Evolutionary conservation across 1,284 basidiomycete species (phyloP), one percentile per base, ranked within the genome.

Genomic region (Ustilago trichophora): DNA sequence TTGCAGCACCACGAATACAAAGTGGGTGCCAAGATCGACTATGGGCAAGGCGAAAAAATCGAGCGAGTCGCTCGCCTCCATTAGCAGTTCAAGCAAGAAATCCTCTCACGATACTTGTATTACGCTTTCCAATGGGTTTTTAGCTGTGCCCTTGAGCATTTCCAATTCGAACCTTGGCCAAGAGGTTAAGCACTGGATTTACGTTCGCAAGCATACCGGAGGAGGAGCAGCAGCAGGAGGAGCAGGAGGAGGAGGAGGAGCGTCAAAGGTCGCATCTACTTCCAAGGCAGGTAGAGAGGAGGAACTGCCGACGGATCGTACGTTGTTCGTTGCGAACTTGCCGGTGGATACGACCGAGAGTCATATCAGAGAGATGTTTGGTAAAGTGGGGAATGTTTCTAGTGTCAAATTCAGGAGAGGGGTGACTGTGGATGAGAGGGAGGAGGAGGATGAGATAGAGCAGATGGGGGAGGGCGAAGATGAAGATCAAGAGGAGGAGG

Each of bases 301-400:
- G 7, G 43, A 40, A 4, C 16, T 50, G 68, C 75, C 41, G 19
- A 35, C 33, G 63, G 75, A 31, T 4, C 49, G 79, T 8, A 80
- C 79, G 21, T 49, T 80, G 18, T 80, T 80, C 32, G 29, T 78
- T 12, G 78, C 73, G 8, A 80, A 80, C 42, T 29, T 80, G 35
- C 78, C 78, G 10, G 33, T 48, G 22, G 78, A 80, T 55, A 56
- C 73, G 4, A 75, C 75, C 18, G 72, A 74, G 10, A 44, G 40
- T 11, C 63, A 67, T 37, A 36, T 80, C 19, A 49, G 73, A 12
- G 51, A 59, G 29, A 49, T 78, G 24, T 80, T 80, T 40, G 44
- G 51, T 4, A 69, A 66, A 19, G 75, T 72, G 3, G 79, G 78
- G 2, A 59, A 59, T 6, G 41, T 80, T 21, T 63, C 76, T 10